Percentiles rank a stretch among this genome's conserved stretches.
Conservation (phyloP, 2,329 filamentous ascomycete genomes). For the Fusarium udum region DNA sequence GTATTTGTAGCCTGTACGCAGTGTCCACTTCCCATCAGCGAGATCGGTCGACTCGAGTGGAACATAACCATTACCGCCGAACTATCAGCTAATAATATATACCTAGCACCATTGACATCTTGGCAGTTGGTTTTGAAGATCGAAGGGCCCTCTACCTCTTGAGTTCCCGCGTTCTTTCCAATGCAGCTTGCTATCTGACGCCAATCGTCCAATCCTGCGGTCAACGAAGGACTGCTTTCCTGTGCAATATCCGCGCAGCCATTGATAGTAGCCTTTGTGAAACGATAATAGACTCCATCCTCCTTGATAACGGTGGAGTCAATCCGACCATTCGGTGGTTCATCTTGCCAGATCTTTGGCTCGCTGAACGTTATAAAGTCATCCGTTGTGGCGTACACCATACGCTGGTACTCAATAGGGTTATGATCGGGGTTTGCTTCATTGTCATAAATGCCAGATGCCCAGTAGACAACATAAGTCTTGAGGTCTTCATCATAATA, state of each 20-base stretch:
- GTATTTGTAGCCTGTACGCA: neutral
- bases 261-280: neutral
- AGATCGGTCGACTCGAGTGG: neutral
- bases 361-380: conserved; percentile 5
- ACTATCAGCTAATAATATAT: neutral
- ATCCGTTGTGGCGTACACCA: neutral
- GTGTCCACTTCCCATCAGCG: neutral
- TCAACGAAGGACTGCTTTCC: neutral
- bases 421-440: neutral
- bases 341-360: neutral
- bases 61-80: neutral
- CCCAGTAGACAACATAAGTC: conserved; percentile 58
- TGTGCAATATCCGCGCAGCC: neutral
- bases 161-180: neutral
- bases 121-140: conserved; percentile 8
- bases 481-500: conserved; percentile 56
- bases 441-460: conserved; percentile 52
- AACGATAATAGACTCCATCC: neutral
- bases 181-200: neutral
- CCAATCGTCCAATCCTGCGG: neutral
- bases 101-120: neutral
- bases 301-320: conserved; percentile 7
- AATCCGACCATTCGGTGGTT: neutral
- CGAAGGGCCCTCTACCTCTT: conserved; percentile 1
- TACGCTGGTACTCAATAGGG: neutral